These are phyloP conservation scores for Fagopyrum tataricum DNA, from an alignment of 148 eudicot genomes.

Conservation along the genomic window DNA sequence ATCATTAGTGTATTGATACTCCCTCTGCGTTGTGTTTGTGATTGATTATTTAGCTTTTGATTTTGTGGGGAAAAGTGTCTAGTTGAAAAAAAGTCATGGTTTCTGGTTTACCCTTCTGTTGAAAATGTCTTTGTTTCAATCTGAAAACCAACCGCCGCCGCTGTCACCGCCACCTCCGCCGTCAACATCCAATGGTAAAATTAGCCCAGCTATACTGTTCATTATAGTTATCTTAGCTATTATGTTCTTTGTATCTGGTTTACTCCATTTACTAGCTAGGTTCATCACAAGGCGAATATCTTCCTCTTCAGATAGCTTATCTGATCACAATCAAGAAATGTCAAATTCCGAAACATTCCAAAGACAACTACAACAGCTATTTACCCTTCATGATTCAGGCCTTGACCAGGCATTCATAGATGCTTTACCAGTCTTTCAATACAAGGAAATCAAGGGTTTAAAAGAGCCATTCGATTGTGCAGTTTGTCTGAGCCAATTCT, in stretches of 20 bases:
- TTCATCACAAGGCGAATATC: constrained; percentile 40
- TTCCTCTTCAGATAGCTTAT: constrained; percentile 28
- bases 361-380: constrained; percentile 70
- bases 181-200: constrained; percentile 3
- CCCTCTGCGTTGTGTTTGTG: neutral
- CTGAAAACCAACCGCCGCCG: neutral
- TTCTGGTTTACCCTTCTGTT: neutral
- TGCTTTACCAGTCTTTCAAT: constrained; percentile 68
- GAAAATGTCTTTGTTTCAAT: neutral
- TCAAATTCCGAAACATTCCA: constrained; percentile 39
- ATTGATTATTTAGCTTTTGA: neutral
- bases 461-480: constrained; percentile 92
- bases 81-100: neutral
- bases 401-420: constrained; percentile 76
- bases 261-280: constrained; percentile 17
- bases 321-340: constrained; percentile 38
- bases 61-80: neutral
- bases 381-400: constrained; percentile 77
- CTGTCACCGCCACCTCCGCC: neutral
- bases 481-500: constrained; percentile 77
- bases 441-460: constrained; percentile 55
- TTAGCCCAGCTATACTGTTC: constrained; percentile 13
- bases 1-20: neutral
- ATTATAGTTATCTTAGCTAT: constrained; percentile 16
- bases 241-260: constrained; percentile 14